Evolutionary conservation across 1,284 basidiomycete genomes (phyloP).

Genomic region (Rhizoctonia solani): DNA sequence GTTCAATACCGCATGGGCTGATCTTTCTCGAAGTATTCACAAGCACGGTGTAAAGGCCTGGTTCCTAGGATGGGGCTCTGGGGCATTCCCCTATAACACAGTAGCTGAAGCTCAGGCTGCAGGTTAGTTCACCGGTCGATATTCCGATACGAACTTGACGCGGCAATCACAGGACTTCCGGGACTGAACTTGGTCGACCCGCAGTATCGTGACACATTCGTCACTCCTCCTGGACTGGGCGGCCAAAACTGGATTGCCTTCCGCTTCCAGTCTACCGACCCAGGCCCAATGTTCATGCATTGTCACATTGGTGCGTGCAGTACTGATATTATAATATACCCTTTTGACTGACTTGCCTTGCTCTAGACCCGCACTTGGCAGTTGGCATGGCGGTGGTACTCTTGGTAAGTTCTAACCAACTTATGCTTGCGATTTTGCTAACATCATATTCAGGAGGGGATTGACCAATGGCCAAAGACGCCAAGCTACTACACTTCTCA

Average conservation of each 20-base stretch:
- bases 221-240: conserved; percentile 10
- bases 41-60: conserved; percentile 21
- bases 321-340: not conserved
- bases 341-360: not conserved
- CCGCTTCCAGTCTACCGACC: conserved; percentile 24
- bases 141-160: too few species aligned
- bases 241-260: conserved; percentile 28
- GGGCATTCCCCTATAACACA: conserved; percentile 17
- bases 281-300: conserved; percentile 18
- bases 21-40: not conserved
- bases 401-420: not conserved
- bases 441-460: conserved; percentile 2
- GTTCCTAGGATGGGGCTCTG: conserved; percentile 20
- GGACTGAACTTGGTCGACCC: conserved; percentile 28
- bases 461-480: conserved; percentile 14
- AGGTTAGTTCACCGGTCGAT: not conserved
- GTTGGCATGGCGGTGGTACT: conserved; percentile 24
- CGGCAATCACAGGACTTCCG: not conserved
- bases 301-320: conserved; percentile 22
- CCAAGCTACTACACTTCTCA: not conserved
- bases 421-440: not conserved
- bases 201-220: conserved; percentile 23
- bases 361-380: conserved; percentile 24
- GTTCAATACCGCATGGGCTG: not conserved
- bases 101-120: conserved; percentile 18